Evolutionary conservation across 768 basidiomycete genomes (phyloP).

Genomic region (Collybiopsis confluens): DNA sequence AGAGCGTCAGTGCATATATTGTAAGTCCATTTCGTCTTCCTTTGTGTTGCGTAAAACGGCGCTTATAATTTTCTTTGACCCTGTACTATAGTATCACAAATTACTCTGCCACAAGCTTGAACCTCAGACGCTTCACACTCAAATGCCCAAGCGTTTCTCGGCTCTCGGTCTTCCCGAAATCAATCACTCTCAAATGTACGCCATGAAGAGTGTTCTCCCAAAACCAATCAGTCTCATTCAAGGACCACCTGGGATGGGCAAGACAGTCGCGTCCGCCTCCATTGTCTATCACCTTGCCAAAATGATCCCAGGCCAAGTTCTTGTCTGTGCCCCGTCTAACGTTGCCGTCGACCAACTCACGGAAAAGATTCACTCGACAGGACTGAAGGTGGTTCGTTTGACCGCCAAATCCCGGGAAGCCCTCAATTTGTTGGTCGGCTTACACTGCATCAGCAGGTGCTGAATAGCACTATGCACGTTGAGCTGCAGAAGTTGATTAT

Average conservation of each 20-base stretch:
- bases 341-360: constrained; percentile 99
- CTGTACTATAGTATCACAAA: constrained; percentile 98
- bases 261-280: constrained; percentile 98
- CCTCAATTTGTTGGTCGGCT: constrained; percentile 88
- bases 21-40: constrained; percentile 50
- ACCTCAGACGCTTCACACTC: constrained; percentile 83
- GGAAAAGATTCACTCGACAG: constrained; percentile 99
- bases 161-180: constrained; percentile 96
- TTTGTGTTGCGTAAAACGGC: too few relatives aligned
- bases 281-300: constrained; percentile 98
- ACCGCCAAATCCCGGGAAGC: constrained; percentile 99
- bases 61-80: too few relatives aligned
- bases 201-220: constrained; percentile 97
- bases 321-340: constrained; percentile 98
- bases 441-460: constrained; percentile 95
- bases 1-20: constrained; percentile 98
- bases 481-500: constrained; percentile 98
- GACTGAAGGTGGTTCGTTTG: constrained; percentile 94
- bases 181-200: constrained; percentile 99
- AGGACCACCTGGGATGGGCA: constrained; percentile 97
- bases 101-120: constrained; percentile 96
- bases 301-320: constrained; percentile 99
- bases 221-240: constrained; percentile 98
- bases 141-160: constrained; percentile 97
- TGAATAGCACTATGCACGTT: constrained; percentile 92